A percentile compares a stretch with the other conserved stretches of the same genome.
Conservation (phyloP, 2,329 filamentous ascomycete species). For the Graphilbum fragrans region DNA sequence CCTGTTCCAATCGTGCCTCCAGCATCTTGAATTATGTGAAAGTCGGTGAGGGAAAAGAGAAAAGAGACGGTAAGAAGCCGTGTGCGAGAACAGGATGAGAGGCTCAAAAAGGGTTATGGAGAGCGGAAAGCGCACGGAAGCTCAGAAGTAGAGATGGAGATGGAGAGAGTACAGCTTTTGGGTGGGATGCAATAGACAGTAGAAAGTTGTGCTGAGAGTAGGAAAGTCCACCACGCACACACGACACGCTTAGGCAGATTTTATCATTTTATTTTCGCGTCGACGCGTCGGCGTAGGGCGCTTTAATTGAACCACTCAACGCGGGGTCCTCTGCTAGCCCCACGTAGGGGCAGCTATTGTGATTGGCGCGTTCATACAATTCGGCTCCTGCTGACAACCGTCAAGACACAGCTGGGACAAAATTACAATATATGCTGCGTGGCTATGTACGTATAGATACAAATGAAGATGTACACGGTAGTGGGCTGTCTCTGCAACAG, state of each 20-base stretch:
- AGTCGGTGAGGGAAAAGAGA: not conserved
- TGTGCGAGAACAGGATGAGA: not conserved
- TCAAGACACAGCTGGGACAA: too few relatives aligned
- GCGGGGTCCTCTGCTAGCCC: constrained; percentile 8
- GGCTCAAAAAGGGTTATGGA: not conserved
- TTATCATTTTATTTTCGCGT: constrained; percentile 9
- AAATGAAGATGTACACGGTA: too few relatives aligned
- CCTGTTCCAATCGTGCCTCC: constrained; percentile 95
- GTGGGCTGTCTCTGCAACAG: too few relatives aligned
- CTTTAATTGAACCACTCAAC: constrained; percentile 10
- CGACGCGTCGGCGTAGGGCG: constrained; percentile 9
- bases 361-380: too few relatives aligned
- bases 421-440: too few relatives aligned
- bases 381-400: too few relatives aligned
- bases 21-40: constrained; percentile 49
- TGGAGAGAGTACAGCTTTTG: too few relatives aligned
- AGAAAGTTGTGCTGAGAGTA: too few relatives aligned
- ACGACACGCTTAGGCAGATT: constrained; percentile 6
- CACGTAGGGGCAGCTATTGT: too few relatives aligned
- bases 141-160: not conserved
- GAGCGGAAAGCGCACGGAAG: not conserved
- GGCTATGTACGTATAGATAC: too few relatives aligned
- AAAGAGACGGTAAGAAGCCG: not conserved
- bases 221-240: not conserved
- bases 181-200: not conserved